Base-by-base conservation (phyloP, 1,139 yeast species). In the Nakaseomyces bracarensis region DNA sequence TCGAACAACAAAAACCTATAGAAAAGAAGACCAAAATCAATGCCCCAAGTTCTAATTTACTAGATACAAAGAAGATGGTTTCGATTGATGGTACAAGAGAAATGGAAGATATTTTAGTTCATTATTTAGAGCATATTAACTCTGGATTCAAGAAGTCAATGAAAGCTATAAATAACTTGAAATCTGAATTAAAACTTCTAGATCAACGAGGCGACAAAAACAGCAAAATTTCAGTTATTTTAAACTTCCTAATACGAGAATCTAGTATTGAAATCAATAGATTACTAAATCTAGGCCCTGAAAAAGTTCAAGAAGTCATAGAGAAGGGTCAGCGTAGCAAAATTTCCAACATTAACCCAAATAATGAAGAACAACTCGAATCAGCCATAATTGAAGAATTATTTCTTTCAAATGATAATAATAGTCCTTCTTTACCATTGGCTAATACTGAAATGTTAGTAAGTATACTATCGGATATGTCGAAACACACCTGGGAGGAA, bases 181-280 rank as follows among this genome's bases (percentile, higher is more conserved):
- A 49, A 37, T 16, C 27, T 18, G 40, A 44, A 18, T 21, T 51
- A 15, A 41, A 29, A 10, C 38, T 25, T 7, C 22, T 29, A n/a
- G 38, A 46, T 8, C 18, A 23, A 11, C 30, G 19, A 14, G 41
- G 42, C 16, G 37, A 36, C 3, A 13, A 20, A n/a, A 21, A 33
- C 13, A 39, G 39, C 9, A 47, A 49, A 35, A 41, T 52, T 10
- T 19, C 39, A 18, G 18, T 42, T 3, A 23, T 58, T n/a, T 49
- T 59, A 29, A 44, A 47, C 20, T 59, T 52, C 36, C 36, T 58
- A 10, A 9, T 55, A 10, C 43, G 44, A 13, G 62, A 59, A 42
- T 42, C 52, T 13, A 46, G 48, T 18, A 27, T 50, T 16, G 63
- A 59, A 41, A 43, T 58, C 1, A 42, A 46, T 19, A 45, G 58